phyloP scores from a whole-genome alignment of 192 early-diverging fungal genomes.

The Podila minutissima region DNA sequence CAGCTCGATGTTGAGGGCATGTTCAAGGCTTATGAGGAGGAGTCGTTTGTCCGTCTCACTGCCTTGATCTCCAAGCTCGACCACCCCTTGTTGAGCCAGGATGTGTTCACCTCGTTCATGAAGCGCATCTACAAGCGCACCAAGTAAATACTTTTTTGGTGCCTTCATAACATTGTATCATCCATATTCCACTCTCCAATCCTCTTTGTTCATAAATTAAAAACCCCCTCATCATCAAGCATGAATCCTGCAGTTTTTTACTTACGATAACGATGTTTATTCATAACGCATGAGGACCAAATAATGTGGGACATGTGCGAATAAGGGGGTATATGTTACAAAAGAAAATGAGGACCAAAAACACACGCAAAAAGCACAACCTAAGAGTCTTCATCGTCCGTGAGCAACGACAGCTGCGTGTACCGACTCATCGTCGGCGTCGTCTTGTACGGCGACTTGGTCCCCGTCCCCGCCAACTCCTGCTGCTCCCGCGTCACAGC shows the following conservation, averaged over 20 bases:
- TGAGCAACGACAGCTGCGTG: conserved; percentile 16
- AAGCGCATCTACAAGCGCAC: conserved; percentile 96
- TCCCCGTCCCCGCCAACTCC: not conserved
- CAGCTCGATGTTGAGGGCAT: conserved; percentile 82
- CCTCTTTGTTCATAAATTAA: not conserved
- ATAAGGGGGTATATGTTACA: too few relatives aligned
- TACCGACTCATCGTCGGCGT: conserved; percentile 44
- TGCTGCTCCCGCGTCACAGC: not conserved
- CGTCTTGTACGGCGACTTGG: conserved; percentile 11
- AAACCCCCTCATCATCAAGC: not conserved
- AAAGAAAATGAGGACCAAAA: too few relatives aligned
- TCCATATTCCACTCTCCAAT: not conserved
- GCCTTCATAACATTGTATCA: not conserved
- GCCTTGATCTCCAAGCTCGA: conserved; percentile 86
- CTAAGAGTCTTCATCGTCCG: conserved; percentile 9
- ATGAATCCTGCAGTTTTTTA: too few relatives aligned
- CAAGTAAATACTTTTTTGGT: conserved; percentile 65
- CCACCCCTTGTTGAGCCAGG: conserved; percentile 78
- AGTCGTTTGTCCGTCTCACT: conserved; percentile 76
- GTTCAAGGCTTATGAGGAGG: conserved; percentile 92
- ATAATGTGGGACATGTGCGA: too few relatives aligned
- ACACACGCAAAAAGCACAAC: too few relatives aligned
- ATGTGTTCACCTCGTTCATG: conserved; percentile 93
- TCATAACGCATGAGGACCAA: too few relatives aligned
- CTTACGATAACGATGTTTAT: too few relatives aligned